phyloP scores from a whole-genome alignment of 1,284 basidiomycete species.

The Pterulicium gracile region DNA sequence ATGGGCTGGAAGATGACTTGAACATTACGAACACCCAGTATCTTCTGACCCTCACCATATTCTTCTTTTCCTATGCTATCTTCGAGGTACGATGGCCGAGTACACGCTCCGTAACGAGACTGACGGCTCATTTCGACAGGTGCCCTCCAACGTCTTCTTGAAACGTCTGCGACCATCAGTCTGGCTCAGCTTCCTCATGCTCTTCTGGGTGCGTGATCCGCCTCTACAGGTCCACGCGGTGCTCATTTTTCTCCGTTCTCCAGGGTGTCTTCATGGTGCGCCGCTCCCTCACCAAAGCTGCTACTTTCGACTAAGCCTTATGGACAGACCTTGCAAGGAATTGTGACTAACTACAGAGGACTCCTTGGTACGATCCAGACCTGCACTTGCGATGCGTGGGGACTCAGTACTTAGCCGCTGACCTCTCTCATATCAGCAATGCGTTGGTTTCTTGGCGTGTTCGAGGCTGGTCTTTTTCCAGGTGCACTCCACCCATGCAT shows the following conservation, averaged over 20 bases:
- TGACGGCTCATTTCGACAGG: constrained; percentile 19
- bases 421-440: constrained; percentile 27
- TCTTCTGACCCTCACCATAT: constrained; percentile 49
- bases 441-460: constrained; percentile 56
- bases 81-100: constrained; percentile 34
- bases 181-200: constrained; percentile 54
- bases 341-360: constrained; percentile 53
- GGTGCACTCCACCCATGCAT: constrained; percentile 12
- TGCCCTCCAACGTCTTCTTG: constrained; percentile 60
- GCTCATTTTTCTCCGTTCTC: neutral
- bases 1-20: constrained; percentile 41
- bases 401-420: too few relatives aligned
- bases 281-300: constrained; percentile 5
- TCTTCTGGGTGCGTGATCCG: constrained; percentile 30
- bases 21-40: constrained; percentile 54
- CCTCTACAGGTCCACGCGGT: neutral
- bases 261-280: constrained; percentile 58
- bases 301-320: constrained; percentile 7
- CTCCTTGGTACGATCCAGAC: constrained; percentile 40
- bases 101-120: neutral
- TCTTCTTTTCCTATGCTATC: constrained; percentile 44
- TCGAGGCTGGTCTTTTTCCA: constrained; percentile 61
- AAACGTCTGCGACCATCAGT: constrained; percentile 61
- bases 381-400: too few relatives aligned
- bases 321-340: constrained; percentile 52